Evolutionary conservation across 306 rosid genomes (phyloP).

Genomic region (Dalbergia cochinchinensis): DNA sequence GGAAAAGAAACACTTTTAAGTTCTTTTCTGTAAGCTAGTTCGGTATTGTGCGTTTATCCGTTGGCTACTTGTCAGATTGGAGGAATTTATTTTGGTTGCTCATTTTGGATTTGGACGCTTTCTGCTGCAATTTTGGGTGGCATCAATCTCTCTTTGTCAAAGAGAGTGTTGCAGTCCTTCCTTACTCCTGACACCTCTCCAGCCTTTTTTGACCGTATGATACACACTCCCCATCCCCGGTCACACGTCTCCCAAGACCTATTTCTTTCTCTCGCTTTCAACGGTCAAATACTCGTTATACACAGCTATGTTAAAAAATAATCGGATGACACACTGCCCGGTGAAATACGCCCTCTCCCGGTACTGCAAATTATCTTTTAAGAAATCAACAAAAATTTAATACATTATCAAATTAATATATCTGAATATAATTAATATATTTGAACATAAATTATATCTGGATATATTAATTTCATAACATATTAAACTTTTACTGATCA

Average conservation of each 20-base stretch:
- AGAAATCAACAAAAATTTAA: too few relatives aligned
- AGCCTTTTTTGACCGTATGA: conserved; percentile 52
- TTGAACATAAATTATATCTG: too few relatives aligned
- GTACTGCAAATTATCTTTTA: too few relatives aligned
- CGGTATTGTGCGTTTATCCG: background rate
- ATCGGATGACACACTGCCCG: background rate
- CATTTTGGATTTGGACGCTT: background rate
- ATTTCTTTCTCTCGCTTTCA: background rate
- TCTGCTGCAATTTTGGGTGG: conserved; percentile 8
- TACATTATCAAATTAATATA: too few relatives aligned
- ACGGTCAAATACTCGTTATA: conserved; percentile 43
- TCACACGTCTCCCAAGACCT: conserved; percentile 37
- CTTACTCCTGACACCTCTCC: conserved; percentile 36
- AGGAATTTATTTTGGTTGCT: conserved; percentile 45
- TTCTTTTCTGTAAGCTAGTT: background rate
- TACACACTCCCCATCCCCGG: background rate
- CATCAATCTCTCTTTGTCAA: background rate
- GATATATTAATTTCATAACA: too few relatives aligned
- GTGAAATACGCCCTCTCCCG: background rate
- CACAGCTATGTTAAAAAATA: background rate
- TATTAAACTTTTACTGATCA: too few relatives aligned
- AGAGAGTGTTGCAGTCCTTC: background rate
- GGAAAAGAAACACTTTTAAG: too few relatives aligned
- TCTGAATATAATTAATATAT: too few relatives aligned
- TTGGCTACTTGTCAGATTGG: background rate